Conservation (phyloP, 2,329 filamentous ascomycete species). For the Colletotrichum sp. region DNA sequence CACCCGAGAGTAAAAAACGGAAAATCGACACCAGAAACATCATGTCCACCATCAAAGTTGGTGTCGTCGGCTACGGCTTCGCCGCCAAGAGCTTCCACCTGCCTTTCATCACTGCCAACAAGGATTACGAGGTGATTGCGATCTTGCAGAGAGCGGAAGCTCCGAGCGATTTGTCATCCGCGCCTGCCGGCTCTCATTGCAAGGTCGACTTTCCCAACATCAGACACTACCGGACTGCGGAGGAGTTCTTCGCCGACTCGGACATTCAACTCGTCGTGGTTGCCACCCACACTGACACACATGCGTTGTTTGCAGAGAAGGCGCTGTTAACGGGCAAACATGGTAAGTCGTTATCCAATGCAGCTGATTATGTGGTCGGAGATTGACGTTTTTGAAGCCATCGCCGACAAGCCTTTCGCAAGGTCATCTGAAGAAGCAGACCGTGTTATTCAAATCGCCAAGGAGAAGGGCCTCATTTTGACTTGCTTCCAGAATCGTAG, state of each 20-base stretch:
- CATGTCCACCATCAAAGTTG: slow-evolving; percentile 31
- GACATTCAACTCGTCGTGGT: slow-evolving; percentile 67
- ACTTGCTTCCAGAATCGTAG: slow-evolving; percentile 54
- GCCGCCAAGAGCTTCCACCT: slow-evolving; percentile 54
- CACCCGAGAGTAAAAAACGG: rapidly evolving
- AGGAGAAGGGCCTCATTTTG: slow-evolving; percentile 49
- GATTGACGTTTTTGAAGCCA: slow-evolving; percentile 39
- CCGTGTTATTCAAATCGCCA: slow-evolving; percentile 54
- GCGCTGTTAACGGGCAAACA: slow-evolving; percentile 67
- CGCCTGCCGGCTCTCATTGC: slow-evolving; percentile 45
- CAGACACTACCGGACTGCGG: slow-evolving; percentile 62
- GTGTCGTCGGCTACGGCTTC: slow-evolving; percentile 55
- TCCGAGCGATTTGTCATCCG: slow-evolving; percentile 29
- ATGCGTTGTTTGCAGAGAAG: slow-evolving; percentile 59
- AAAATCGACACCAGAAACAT: rapidly evolving
- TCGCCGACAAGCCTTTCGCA: slow-evolving; percentile 72
- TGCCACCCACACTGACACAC: slow-evolving; percentile 55
- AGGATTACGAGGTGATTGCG: slow-evolving; percentile 49
- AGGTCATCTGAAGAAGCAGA: slow-evolving; percentile 62
- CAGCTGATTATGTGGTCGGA: background rate
- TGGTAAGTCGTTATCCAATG: slow-evolving; percentile 30
- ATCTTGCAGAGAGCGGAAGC: slow-evolving; percentile 52
- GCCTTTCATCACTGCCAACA: slow-evolving; percentile 53
- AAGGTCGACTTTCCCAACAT: slow-evolving; percentile 51
- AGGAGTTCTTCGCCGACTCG: slow-evolving; percentile 64